phyloP scores from a whole-genome alignment of 1,284 basidiomycete species.

The Leccinum solheimii region DNA sequence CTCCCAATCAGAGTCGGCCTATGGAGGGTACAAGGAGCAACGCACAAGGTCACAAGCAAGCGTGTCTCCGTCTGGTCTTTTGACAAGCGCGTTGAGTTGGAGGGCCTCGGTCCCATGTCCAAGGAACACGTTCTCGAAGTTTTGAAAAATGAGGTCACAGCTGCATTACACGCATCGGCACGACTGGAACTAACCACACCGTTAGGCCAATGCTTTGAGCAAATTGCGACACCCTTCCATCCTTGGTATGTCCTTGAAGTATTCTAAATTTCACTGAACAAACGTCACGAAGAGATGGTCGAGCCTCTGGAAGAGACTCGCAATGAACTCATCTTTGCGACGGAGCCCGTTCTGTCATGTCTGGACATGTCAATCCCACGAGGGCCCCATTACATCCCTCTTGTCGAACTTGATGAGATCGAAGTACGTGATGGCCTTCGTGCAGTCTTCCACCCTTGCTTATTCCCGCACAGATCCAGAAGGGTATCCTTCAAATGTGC shows the following conservation, averaged over 20 bases:
- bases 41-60: constrained; percentile 86
- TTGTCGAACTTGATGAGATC: constrained; percentile 86
- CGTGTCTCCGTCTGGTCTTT: constrained; percentile 88
- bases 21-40: constrained; percentile 83
- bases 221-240: constrained; percentile 92
- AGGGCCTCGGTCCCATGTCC: constrained; percentile 59
- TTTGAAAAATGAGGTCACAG: constrained; percentile 82
- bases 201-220: constrained; percentile 81
- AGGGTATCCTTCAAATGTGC: constrained; percentile 92
- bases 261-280: constrained; percentile 12
- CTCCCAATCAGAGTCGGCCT: constrained; percentile 72
- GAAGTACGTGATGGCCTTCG: constrained; percentile 55
- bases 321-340: constrained; percentile 88
- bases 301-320: constrained; percentile 97
- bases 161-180: neutral
- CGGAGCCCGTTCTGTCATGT: constrained; percentile 83
- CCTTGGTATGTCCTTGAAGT: constrained; percentile 54
- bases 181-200: constrained; percentile 3
- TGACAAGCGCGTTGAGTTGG: constrained; percentile 81
- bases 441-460: constrained; percentile 13
- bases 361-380: constrained; percentile 74
- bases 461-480: constrained; percentile 77
- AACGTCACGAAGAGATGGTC: constrained; percentile 75
- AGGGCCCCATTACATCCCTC: constrained; percentile 51
- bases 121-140: constrained; percentile 79